These are phyloP conservation scores for Canavalia gladiata DNA, from an alignment of 306 rosid species.

Conservation along the genomic window DNA sequence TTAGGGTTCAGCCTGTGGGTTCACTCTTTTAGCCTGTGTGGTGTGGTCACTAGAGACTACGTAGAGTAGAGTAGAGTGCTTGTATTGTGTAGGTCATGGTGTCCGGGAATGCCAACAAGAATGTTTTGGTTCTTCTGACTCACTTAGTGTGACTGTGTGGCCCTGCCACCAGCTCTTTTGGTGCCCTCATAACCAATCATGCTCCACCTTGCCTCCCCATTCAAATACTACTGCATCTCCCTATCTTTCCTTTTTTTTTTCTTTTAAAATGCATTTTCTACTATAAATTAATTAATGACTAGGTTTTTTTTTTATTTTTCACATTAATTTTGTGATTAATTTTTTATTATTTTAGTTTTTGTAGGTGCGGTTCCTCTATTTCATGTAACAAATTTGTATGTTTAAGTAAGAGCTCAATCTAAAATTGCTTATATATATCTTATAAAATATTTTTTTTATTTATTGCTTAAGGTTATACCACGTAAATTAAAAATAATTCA, in stretches of 20 bases:
- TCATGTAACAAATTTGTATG: not conserved
- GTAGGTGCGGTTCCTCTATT: not conserved
- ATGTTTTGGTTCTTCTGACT: slow-evolving; percentile 72
- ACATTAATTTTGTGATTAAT: not conserved
- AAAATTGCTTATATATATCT: not conserved
- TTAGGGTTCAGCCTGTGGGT: slow-evolving; percentile 56
- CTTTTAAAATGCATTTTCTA: not conserved
- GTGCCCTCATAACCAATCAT: slow-evolving; percentile 58
- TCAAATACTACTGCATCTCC: not conserved
- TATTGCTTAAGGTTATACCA: no score
- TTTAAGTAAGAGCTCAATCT: no score
- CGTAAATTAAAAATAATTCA: no score
- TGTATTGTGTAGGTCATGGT: slow-evolving; percentile 40
- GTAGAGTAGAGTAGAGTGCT: slow-evolving; percentile 43
- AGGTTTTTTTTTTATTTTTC: not conserved
- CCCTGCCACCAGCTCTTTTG: slow-evolving; percentile 41
- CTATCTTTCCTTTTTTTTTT: not conserved
- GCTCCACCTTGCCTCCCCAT: slow-evolving; percentile 26
- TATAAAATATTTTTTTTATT: no score
- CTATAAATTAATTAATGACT: not conserved
- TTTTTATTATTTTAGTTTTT: not conserved
- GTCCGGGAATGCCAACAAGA: slow-evolving; percentile 73
- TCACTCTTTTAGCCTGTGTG: slow-evolving; percentile 43
- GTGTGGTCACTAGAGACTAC: slow-evolving; percentile 50
- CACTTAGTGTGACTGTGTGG: not conserved